Base-by-base conservation (phyloP, 1,284 basidiomycete genomes). In the Bjerkandera adusta region DNA sequence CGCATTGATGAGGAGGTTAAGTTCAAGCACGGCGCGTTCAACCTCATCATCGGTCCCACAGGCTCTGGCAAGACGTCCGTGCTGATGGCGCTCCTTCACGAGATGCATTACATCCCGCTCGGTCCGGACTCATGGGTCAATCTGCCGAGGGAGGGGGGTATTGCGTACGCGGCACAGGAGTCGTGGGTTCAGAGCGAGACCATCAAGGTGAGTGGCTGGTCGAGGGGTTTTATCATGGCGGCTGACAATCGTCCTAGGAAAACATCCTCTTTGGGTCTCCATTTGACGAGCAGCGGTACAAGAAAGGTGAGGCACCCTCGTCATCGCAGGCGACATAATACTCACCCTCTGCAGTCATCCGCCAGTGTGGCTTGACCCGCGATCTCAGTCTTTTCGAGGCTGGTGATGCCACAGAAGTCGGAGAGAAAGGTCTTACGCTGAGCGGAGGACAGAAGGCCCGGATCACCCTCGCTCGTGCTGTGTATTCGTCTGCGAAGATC, bases 161-260 rank as follows among this genome's bases (percentile, higher is more conserved):
- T 89, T 7, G 79, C 82, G 0, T 89, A 84, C 63, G 81, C 83
- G 5, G 78, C 84, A 1, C 86, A 90, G 59, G 83, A 88, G 57
- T 79, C 83, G 2, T 90, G 86, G 85, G 79, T 83, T 5, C 69
- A 75, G 48, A 82, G 79, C 50, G 71, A 69, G 41, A 74, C 70
- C 0, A 70, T 74, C 37, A 64, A 65, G 50, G 70, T 68, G 35
- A 43, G 56, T 20, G 3, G 12, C 3, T 2, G 11, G 12, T 24
- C 34, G n/a, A 29, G 21, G 25, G 7, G 26, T 11, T 13, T 29
- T n/a, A n/a, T n/a, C n/a, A n/a, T n/a, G 37, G 37, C 5, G 4
- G 18, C 18, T 39, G 37, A 30, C 36, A 13, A 3, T 15, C 29
- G 5, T 27, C 2, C 4, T 49, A 68, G 64, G 65, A 68, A 26